Evolutionary conservation across 805 yeast genomes (phyloP).

Genomic region (Suhomyces xylopsoci): DNA sequence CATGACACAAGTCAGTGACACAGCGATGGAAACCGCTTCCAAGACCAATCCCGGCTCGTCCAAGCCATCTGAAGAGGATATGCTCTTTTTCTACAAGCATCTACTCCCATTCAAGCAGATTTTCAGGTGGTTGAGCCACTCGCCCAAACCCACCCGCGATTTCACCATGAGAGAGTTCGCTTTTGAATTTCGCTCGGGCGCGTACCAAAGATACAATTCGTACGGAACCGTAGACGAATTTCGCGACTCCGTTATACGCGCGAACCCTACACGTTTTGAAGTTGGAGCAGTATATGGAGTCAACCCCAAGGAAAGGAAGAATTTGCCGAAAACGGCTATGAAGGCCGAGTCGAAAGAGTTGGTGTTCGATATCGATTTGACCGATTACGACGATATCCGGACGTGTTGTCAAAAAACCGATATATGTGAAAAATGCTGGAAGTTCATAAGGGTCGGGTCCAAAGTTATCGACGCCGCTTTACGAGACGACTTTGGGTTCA

Average conservation of each 20-base stretch:
- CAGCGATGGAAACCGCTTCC: background rate
- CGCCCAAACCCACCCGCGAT: slow-evolving; percentile 68
- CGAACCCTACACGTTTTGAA: slow-evolving; percentile 89
- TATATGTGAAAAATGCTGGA: slow-evolving; percentile 91
- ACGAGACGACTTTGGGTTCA: slow-evolving; percentile 84
- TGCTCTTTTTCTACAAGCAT: slow-evolving; percentile 66
- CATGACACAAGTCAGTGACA: background rate
- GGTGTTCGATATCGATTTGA: slow-evolving; percentile 95
- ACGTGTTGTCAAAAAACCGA: slow-evolving; percentile 88
- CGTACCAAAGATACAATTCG: slow-evolving; percentile 86
- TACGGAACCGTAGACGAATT: slow-evolving; percentile 66
- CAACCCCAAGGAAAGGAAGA: slow-evolving; percentile 83
- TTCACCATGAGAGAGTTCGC: slow-evolving; percentile 93
- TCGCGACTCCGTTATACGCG: slow-evolving; percentile 66
- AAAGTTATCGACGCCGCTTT: slow-evolving; percentile 69
- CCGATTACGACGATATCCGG: slow-evolving; percentile 91
- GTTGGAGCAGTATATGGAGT: slow-evolving; percentile 88
- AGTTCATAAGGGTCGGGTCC: slow-evolving; percentile 81
- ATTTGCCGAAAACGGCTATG: slow-evolving; percentile 71
- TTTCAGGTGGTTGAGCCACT: slow-evolving; percentile 89
- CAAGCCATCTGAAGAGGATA: slow-evolving; percentile 54
- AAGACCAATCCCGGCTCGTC: slow-evolving; percentile 1
- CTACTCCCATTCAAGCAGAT: slow-evolving; percentile 73
- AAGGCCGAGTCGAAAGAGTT: slow-evolving; percentile 82
- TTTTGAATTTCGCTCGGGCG: slow-evolving; percentile 81